Conservation (phyloP, 2,329 filamentous ascomycete species). For the Dendryphion nanum region DNA sequence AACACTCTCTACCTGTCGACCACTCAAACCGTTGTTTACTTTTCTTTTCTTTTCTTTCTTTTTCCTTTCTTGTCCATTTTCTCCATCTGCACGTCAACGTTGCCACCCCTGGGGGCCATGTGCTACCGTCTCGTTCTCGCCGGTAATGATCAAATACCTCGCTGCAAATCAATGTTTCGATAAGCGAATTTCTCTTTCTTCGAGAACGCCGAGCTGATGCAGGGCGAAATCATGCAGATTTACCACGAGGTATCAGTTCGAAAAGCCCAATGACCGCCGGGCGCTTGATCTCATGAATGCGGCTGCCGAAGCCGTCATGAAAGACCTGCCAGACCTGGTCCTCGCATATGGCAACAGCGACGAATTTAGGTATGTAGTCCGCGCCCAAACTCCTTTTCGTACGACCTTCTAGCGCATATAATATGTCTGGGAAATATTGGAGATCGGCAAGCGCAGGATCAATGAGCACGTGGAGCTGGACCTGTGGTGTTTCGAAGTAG, state of each 20-base stretch:
- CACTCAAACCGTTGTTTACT: background rate
- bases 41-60: background rate
- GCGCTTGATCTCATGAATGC: conserved; percentile 93
- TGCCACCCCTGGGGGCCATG: background rate
- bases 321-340: conserved; percentile 78
- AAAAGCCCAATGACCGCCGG: conserved; percentile 87
- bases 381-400: background rate
- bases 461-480: conserved; percentile 1
- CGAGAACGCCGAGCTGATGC: background rate
- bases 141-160: background rate
- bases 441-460: conserved; percentile 7
- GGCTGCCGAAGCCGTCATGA: conserved; percentile 80
- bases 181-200: background rate
- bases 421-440: conserved; percentile 16
- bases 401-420: background rate
- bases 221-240: conserved; percentile 60
- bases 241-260: conserved; percentile 77
- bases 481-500: background rate
- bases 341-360: conserved; percentile 94
- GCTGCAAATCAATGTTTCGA: conserved; percentile 1
- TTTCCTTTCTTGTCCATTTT: background rate
- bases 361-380: conserved; percentile 70
- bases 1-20: background rate
- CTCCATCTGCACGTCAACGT: background rate
- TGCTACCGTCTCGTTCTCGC: background rate